A percentile compares a stretch with the other conserved stretches of the same genome.
Conservation (phyloP, 2,329 filamentous ascomycete genomes). For the Cercospora nicotianae region DNA sequence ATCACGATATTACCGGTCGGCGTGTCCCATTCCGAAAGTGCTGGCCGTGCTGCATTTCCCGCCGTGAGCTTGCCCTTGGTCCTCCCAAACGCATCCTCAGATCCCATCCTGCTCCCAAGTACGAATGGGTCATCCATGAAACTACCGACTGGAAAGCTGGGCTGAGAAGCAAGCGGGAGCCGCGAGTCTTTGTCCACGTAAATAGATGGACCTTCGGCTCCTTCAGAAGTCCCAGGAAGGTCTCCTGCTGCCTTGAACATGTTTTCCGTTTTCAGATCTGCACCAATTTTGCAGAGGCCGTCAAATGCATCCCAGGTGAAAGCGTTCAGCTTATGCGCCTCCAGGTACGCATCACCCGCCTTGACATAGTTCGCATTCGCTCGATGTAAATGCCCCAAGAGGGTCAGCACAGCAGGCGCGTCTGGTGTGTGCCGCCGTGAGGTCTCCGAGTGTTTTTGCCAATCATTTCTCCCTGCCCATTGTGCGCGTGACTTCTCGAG, state of each 20-base stretch:
- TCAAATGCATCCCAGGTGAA: conserved; percentile 99
- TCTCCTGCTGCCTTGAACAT: conserved; percentile 77
- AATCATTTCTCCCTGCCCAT: conserved; percentile 73
- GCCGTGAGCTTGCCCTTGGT: conserved; percentile 46
- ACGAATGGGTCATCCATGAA: conserved; percentile 48
- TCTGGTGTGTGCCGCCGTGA: conserved; percentile 75
- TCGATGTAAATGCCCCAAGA: conserved; percentile 84
- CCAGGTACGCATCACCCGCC: conserved; percentile 83
- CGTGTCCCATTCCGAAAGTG: conserved; percentile 45
- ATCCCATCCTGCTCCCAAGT: conserved; percentile 24
- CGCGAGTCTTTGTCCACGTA: conserved; percentile 31
- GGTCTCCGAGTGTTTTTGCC: conserved; percentile 76
- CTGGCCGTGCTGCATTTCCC: conserved; percentile 13
- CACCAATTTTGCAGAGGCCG: conserved; percentile 78
- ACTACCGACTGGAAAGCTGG: conserved; percentile 27
- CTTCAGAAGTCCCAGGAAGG: conserved; percentile 49
- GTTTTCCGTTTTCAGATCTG: conserved; percentile 76
- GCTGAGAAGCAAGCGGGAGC: conserved; percentile 30
- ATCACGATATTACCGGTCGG: conserved; percentile 46
- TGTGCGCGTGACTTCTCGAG: conserved; percentile 77
- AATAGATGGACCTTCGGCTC: conserved; percentile 28
- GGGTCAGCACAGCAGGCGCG: conserved; percentile 75
- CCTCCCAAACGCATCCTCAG: conserved; percentile 41
- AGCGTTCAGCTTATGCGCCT: conserved; percentile 83
- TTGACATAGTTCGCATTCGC: conserved; percentile 77